Evolutionary conservation across 164 flowering plant species (phyloP).

Genomic region (Kalanchoe fedtschenkoi): DNA sequence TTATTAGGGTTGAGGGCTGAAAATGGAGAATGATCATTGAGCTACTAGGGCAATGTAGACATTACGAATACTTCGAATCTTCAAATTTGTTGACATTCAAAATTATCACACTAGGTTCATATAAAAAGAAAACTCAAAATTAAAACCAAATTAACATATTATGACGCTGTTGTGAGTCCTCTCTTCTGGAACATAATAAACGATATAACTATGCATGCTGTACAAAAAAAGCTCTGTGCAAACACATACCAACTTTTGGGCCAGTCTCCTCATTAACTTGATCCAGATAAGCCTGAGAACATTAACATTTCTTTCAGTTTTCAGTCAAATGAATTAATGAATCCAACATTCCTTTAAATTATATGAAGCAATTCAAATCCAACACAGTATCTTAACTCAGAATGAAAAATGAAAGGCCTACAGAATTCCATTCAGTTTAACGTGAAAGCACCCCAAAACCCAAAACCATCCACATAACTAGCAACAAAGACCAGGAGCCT

Average conservation of each 20-base stretch:
- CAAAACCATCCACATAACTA: too few relatives aligned
- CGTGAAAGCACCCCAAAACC: background rate
- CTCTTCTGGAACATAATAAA: too few relatives aligned
- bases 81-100: background rate
- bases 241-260: conserved; percentile 2
- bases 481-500: too few relatives aligned
- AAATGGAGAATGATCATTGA: conserved; percentile 13
- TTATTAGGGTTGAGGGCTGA: conserved; percentile 85
- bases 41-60: background rate
- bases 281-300: background rate
- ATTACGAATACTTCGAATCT: background rate
- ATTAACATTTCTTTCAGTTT: background rate
- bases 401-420: background rate
- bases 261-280: background rate
- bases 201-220: background rate
- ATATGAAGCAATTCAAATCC: background rate
- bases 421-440: background rate
- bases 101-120: too few relatives aligned
- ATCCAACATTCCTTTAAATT: background rate
- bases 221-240: background rate
- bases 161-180: too few relatives aligned
- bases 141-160: too few relatives aligned
- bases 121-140: too few relatives aligned
- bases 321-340: too few relatives aligned
- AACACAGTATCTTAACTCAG: background rate